Percentiles rank a stretch among this genome's conserved stretches.
phyloP scores from a whole-genome alignment of 1,139 yeast species.

The Citeromyces hawaiiensis region DNA sequence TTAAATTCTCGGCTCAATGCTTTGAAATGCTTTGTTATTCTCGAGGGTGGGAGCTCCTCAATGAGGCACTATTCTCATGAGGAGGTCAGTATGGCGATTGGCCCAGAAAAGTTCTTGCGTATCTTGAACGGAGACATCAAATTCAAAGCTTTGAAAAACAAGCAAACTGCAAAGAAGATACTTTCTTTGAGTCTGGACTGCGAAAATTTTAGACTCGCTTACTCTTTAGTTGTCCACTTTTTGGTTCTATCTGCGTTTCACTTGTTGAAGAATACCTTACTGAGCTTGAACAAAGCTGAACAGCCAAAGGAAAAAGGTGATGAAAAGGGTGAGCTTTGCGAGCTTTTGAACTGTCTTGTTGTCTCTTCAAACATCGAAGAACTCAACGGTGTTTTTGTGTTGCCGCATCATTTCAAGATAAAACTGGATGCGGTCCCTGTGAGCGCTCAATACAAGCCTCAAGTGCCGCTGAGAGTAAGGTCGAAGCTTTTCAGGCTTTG shows the following conservation, averaged over 20 bases:
- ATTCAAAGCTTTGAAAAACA: not conserved
- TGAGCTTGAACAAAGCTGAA: slow-evolving; percentile 20
- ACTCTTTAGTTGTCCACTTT: slow-evolving; percentile 38
- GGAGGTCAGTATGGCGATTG: not conserved
- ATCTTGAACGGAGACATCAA: not conserved
- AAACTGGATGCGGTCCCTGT: slow-evolving; percentile 28
- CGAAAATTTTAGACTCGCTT: slow-evolving; percentile 17
- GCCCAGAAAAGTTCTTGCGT: slow-evolving; percentile 1
- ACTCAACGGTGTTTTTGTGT: slow-evolving; percentile 15
- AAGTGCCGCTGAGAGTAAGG: slow-evolving; percentile 9
- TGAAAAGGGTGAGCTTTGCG: slow-evolving; percentile 11
- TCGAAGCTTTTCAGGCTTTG: slow-evolving; percentile 28
- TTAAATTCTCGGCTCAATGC: not conserved
- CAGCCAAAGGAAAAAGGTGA: slow-evolving; percentile 11
- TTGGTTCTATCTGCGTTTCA: slow-evolving; percentile 40
- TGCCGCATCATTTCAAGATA: slow-evolving; percentile 35
- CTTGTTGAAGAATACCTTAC: slow-evolving; percentile 31
- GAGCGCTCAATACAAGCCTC: slow-evolving; percentile 12
- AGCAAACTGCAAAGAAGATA: not conserved
- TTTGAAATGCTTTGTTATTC: not conserved
- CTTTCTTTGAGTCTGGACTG: slow-evolving; percentile 13
- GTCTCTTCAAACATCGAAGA: slow-evolving; percentile 16
- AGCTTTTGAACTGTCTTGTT: slow-evolving; percentile 12
- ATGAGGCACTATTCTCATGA: not conserved
- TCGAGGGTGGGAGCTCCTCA: not conserved